Percentiles rank a stretch among this genome's conserved stretches.
Conservation (phyloP, 2,329 filamentous ascomycete genomes). For the Diaporthe longicolla region DNA sequence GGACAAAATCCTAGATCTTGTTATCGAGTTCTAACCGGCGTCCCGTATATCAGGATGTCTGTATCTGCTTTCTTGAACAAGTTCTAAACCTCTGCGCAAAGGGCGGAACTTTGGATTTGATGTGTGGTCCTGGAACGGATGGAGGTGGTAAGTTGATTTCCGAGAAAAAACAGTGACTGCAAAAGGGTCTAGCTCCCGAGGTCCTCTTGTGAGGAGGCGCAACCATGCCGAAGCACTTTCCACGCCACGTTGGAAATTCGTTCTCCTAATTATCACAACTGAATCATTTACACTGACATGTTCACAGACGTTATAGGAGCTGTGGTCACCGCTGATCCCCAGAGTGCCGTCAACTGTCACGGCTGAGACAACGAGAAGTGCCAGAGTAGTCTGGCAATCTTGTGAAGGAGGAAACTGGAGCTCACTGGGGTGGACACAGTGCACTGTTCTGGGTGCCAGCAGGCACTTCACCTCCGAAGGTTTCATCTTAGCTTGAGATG, state of each 20-base stretch:
- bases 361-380: not conserved
- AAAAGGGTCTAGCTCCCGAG: not conserved
- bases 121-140: conserved; percentile 13
- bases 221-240: not conserved
- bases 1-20: not conserved
- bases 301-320: not conserved
- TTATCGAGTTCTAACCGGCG: not conserved
- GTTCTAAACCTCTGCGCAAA: not conserved
- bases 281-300: not conserved
- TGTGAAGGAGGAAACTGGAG: not conserved
- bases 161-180: too few species aligned
- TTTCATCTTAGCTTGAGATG: too few species aligned
- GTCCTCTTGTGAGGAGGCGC: too few species aligned
- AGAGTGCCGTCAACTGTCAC: not conserved
- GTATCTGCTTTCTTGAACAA: conserved; percentile 11
- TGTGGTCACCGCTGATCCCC: not conserved
- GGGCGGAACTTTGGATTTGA: not conserved
- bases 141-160: conserved; percentile 7
- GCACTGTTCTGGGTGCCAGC: not conserved
- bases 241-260: not conserved
- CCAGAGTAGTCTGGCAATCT: too few species aligned
- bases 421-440: not conserved
- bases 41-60: not conserved
- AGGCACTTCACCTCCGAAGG: not conserved
- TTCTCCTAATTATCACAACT: too few species aligned